phyloP scores from a whole-genome alignment of 2,329 filamentous ascomycete genomes.

The Clonostachys rhizophaga region DNA sequence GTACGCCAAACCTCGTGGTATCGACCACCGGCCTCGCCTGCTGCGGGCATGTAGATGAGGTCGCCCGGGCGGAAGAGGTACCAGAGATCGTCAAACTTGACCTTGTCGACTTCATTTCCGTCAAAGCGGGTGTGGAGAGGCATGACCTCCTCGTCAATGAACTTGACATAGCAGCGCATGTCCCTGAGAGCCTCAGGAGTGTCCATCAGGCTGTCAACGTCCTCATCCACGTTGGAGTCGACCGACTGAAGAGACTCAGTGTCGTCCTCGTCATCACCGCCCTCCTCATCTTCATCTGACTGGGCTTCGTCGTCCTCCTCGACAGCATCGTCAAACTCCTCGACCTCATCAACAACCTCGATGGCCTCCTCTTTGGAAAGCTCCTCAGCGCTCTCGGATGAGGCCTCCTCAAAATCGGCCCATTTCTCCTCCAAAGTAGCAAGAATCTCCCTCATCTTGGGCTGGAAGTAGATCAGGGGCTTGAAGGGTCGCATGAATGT shows the following conservation, averaged over 20 bases:
- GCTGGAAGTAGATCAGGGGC: conserved; percentile 31
- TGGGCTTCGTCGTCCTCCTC: conserved; percentile 3
- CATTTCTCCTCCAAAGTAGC: conserved; percentile 32
- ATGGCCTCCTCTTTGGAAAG: conserved; percentile 11
- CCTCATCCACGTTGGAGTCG: conserved; percentile 26
- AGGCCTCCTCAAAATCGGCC: conserved; percentile 25
- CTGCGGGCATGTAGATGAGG: conserved; percentile 25
- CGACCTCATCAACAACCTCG: conserved; percentile 14
- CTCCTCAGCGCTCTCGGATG: conserved; percentile 4
- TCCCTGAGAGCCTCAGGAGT: conserved; percentile 30
- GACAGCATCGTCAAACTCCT: conserved; percentile 9
- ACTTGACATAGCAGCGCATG: conserved; percentile 36
- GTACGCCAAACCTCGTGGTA: conserved; percentile 33
- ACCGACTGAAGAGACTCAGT: conserved; percentile 24
- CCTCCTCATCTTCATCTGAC: conserved; percentile 3
- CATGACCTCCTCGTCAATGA: conserved; percentile 35
- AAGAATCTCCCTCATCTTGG: conserved; percentile 31
- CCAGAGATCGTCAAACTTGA: conserved; percentile 36
- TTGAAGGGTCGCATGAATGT: conserved; percentile 36
- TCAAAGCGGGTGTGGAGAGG: conserved; percentile 21
- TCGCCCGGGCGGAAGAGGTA: conserved; percentile 32
- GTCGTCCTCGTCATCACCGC: conserved; percentile 14
- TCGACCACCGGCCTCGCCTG: conserved; percentile 22
- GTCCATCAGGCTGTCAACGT: conserved; percentile 28
- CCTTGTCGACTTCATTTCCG: conserved; percentile 16